Evolutionary conservation across 352 stramenopile species (phyloP).

Genomic region (Phytophthora tubulina): DNA sequence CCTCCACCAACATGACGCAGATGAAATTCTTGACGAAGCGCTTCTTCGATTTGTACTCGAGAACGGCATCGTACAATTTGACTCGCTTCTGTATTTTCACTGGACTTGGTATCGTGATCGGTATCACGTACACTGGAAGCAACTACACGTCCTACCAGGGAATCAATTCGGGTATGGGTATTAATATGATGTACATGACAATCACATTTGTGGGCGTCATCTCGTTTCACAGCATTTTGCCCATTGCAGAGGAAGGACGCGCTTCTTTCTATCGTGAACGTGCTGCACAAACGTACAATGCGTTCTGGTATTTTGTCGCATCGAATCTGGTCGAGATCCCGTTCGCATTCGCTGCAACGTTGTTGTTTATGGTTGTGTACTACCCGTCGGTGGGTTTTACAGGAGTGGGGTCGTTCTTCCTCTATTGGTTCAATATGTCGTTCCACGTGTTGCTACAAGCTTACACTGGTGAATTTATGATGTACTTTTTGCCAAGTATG

Average conservation of each 20-base stretch:
- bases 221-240: conserved; percentile 50
- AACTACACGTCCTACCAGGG: conserved; percentile 50
- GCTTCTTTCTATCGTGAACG: conserved; percentile 89
- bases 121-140: conserved; percentile 64
- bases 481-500: conserved; percentile 26
- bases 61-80: conserved; percentile 49
- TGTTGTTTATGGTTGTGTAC: conserved; percentile 22
- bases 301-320: conserved; percentile 69
- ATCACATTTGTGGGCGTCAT: conserved; percentile 83
- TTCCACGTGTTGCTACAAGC: conserved; percentile 28
- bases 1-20: conserved; percentile 32
- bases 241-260: conserved; percentile 22
- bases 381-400: conserved; percentile 26
- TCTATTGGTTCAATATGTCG: conserved; percentile 34
- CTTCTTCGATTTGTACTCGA: conserved; percentile 79
- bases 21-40: conserved; percentile 56
- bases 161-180: conserved; percentile 58
- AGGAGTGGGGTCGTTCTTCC: conserved; percentile 20
- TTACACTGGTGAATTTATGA: conserved; percentile 29
- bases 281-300: conserved; percentile 81
- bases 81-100: conserved; percentile 67
- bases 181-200: conserved; percentile 74
- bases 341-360: conserved; percentile 11
- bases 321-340: conserved; percentile 28
- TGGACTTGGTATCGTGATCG: conserved; percentile 77